Conservation (phyloP, 257 asterid species). For the Solanum etuberosum region DNA sequence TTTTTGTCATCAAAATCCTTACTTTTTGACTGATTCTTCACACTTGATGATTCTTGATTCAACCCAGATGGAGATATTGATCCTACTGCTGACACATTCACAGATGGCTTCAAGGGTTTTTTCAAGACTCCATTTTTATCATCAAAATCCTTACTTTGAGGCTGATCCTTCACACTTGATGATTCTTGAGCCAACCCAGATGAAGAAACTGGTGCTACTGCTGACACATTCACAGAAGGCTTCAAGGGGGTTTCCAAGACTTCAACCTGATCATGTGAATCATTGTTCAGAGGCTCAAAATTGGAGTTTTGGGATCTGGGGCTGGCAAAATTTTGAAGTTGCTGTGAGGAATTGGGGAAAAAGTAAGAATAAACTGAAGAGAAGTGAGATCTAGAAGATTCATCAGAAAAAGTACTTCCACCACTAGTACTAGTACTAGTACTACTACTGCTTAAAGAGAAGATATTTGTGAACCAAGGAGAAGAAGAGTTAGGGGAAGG, state of each 20-base stretch:
- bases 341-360: slow-evolving; percentile 35
- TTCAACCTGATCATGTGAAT: slow-evolving; percentile 7
- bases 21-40: neutral
- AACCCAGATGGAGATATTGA: neutral
- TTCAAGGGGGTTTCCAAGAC: slow-evolving; percentile 1
- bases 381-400: slow-evolving; percentile 39
- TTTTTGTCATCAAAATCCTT: neutral
- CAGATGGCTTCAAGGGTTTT: neutral
- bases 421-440: neutral
- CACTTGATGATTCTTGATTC: neutral
- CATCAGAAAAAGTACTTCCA: slow-evolving; percentile 6
- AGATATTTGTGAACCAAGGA: slow-evolving; percentile 43
- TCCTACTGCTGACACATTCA: slow-evolving; percentile 1
- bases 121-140: neutral
- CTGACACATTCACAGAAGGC: slow-evolving; percentile 12
- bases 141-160: neutral
- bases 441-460: neutral
- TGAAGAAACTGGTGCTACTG: neutral
- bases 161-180: neutral
- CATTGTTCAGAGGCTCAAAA: neutral
- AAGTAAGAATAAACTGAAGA: slow-evolving; percentile 38
- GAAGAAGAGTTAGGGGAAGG: slow-evolving; percentile 66
- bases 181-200: neutral
- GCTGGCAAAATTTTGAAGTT: slow-evolving; percentile 3
- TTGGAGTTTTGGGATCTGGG: slow-evolving; percentile 9